These are phyloP conservation scores for Mesotaenium endlicherianum DNA, from an alignment of 139 green algal genomes.

Conservation along the genomic window DNA sequence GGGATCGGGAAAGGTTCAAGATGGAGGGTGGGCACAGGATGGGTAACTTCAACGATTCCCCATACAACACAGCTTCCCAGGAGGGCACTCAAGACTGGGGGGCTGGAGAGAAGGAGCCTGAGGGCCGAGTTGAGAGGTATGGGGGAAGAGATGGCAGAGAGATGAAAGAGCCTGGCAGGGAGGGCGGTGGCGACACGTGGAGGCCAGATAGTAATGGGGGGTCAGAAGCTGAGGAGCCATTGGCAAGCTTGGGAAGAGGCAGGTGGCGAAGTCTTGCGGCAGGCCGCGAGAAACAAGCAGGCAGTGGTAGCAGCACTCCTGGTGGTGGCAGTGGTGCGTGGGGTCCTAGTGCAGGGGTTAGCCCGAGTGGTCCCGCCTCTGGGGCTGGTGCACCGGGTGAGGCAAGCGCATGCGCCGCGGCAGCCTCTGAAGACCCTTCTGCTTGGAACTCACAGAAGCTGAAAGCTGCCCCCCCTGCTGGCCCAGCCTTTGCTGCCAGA, in stretches of 20 bases:
- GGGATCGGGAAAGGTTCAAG: slow-evolving; percentile 8
- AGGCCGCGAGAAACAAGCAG: not conserved
- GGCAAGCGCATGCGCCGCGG: not conserved
- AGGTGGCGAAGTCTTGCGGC: not conserved
- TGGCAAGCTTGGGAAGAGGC: not conserved
- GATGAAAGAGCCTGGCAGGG: not conserved
- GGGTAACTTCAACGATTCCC: not conserved
- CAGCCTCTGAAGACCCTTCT: not conserved
- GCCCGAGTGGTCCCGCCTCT: too few relatives aligned
- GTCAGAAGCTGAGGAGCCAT: not conserved
- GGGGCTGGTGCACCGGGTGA: too few relatives aligned
- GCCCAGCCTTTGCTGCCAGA: not conserved
- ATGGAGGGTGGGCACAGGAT: not conserved
- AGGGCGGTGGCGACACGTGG: not conserved
- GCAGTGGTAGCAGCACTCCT: not conserved
- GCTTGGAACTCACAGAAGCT: not conserved
- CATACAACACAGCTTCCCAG: not conserved
- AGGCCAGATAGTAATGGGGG: not conserved
- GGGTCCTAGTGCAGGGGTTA: not conserved
- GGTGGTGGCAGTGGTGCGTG: not conserved
- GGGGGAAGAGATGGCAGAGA: too few relatives aligned
- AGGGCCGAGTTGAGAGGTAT: slow-evolving; percentile 22
- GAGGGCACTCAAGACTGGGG: not conserved
- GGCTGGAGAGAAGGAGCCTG: slow-evolving; percentile 6
- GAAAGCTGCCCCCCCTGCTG: not conserved